Conservation (phyloP, 2,329 filamentous ascomycete species). For the Colletotrichum musae region DNA sequence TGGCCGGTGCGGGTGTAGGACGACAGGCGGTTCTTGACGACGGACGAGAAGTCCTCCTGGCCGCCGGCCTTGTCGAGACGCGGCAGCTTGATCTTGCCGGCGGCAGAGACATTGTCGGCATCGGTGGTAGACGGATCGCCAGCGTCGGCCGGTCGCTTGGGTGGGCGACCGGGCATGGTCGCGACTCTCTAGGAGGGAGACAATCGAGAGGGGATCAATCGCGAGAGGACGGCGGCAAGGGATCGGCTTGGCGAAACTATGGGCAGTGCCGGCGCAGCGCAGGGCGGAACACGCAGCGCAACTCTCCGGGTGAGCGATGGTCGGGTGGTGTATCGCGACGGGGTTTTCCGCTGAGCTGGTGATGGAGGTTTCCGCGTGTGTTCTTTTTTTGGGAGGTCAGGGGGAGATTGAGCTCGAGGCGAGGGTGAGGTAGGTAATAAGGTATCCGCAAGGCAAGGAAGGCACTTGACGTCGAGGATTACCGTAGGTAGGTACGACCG, state of each 20-base stretch:
- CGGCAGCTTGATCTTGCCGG: constrained; percentile 63
- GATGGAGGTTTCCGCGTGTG: constrained; percentile 34
- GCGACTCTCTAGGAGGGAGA: background rate
- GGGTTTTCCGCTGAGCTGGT: constrained; percentile 29
- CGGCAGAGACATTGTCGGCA: constrained; percentile 21
- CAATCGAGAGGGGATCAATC: background rate
- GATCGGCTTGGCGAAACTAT: too few species aligned
- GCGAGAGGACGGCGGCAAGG: background rate
- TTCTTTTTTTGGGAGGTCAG: constrained; percentile 16
- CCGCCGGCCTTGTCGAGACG: constrained; percentile 59
- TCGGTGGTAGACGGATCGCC: constrained; percentile 49
- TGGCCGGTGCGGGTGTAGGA: constrained; percentile 80
- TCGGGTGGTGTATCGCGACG: constrained; percentile 28
- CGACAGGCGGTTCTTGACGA: constrained; percentile 69
- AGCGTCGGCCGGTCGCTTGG: constrained; percentile 61
- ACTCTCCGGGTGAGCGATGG: too few species aligned
- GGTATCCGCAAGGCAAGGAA: background rate
- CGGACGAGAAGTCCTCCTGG: constrained; percentile 67
- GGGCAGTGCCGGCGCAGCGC: too few species aligned
- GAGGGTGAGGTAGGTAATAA: too few species aligned
- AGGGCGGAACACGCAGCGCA: too few species aligned
- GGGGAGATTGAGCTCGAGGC: background rate
- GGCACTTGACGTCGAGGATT: background rate
- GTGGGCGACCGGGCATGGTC: constrained; percentile 53
- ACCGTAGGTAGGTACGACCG: too few species aligned